Evolutionary conservation across 129 eudicot species (phyloP).

Genomic region (Pittosporum tobira): DNA sequence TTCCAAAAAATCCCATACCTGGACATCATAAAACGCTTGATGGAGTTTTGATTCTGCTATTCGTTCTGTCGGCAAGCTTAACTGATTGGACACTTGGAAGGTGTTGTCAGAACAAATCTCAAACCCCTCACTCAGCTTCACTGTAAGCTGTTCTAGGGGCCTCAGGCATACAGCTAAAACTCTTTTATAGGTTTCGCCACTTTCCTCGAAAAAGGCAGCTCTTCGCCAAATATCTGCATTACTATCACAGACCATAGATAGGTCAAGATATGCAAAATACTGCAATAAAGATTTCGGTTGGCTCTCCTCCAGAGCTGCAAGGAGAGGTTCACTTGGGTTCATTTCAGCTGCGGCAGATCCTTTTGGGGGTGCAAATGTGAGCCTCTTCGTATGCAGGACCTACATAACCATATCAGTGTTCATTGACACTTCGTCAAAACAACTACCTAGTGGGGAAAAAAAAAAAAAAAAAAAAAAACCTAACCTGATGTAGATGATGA

Average conservation of each 20-base stretch:
- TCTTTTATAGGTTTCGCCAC: slow-evolving; percentile 85
- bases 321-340: slow-evolving; percentile 83
- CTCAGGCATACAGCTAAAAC: slow-evolving; percentile 63
- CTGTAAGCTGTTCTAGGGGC: slow-evolving; percentile 68
- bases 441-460: not conserved
- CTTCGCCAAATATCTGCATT: slow-evolving; percentile 87
- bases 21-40: slow-evolving; percentile 62
- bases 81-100: slow-evolving; percentile 52
- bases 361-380: slow-evolving; percentile 76
- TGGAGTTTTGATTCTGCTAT: slow-evolving; percentile 30
- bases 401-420: slow-evolving; percentile 18
- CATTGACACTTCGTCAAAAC: not conserved
- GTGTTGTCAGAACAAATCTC: slow-evolving; percentile 40
- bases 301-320: slow-evolving; percentile 74
- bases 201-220: slow-evolving; percentile 91
- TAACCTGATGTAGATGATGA: slow-evolving; percentile 77
- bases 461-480: not conserved
- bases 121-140: slow-evolving; percentile 44
- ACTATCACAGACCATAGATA: slow-evolving; percentile 83
- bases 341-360: slow-evolving; percentile 94
- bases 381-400: slow-evolving; percentile 81
- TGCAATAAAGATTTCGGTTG: slow-evolving; percentile 51
- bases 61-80: slow-evolving; percentile 39
- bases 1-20: slow-evolving; percentile 43
- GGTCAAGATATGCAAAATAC: slow-evolving; percentile 84